Evolutionary conservation across 805 yeast genomes (phyloP).

Genomic region (Candida oleophila): DNA sequence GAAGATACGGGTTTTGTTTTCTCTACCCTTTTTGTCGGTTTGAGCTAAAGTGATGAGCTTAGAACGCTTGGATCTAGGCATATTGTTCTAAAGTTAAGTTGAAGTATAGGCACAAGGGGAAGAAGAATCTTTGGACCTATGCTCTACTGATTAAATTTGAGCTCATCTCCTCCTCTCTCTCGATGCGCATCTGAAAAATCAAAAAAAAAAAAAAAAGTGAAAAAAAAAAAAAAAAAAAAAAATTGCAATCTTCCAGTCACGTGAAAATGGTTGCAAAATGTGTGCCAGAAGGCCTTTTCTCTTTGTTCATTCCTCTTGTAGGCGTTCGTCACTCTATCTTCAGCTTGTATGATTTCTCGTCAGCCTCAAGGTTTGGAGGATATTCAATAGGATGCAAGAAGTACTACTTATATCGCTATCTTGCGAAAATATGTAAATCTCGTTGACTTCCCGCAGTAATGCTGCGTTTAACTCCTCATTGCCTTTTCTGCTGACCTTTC

Average conservation of each 20-base stretch:
- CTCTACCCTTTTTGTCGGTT: slow-evolving; percentile 94
- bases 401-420: no score
- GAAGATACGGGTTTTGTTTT: slow-evolving; percentile 85
- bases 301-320: no score
- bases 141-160: neutral
- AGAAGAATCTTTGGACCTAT: neutral
- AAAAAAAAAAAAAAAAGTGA: slow-evolving; percentile 6
- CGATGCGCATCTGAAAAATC: slow-evolving; percentile 23
- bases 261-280: slow-evolving; percentile 5
- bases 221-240: slow-evolving; percentile 11
- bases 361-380: no score
- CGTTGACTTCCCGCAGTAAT: neutral
- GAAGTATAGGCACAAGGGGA: neutral
- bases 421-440: no score
- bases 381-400: no score
- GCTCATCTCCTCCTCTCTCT: neutral
- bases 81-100: slow-evolving; percentile 26
- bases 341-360: no score
- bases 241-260: slow-evolving; percentile 7
- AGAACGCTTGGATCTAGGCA: slow-evolving; percentile 98
- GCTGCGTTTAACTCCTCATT: neutral
- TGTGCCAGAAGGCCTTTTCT: neutral
- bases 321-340: no score
- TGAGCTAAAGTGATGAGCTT: slow-evolving; percentile 94
- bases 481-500: neutral